Evolutionary conservation across 1,139 yeast species (phyloP).

Genomic region (Candida anutae): DNA sequence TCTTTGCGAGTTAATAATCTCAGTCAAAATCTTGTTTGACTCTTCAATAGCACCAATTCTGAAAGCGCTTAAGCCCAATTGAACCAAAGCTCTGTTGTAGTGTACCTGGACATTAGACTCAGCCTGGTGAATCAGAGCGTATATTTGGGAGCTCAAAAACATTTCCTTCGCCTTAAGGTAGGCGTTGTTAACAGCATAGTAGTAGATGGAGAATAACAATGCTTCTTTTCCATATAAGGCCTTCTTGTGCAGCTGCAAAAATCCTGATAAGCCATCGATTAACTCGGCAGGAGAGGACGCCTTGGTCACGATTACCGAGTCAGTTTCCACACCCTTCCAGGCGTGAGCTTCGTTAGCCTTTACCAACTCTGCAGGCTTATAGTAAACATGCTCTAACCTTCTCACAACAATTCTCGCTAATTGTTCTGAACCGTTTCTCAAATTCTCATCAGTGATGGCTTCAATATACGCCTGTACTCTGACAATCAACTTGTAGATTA

Average conservation of each 20-base stretch:
- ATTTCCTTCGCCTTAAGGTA: conserved; percentile 82
- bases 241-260: conserved; percentile 59
- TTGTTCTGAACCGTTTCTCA: conserved; percentile 46
- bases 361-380: conserved; percentile 78
- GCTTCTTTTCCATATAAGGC: conserved; percentile 75
- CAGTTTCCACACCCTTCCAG: conserved; percentile 44
- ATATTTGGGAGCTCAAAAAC: conserved; percentile 79
- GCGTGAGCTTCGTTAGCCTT: conserved; percentile 61
- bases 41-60: conserved; percentile 82
- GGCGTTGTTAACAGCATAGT: conserved; percentile 81
- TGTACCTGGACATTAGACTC: conserved; percentile 84
- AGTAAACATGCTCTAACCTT: conserved; percentile 89
- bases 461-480: conserved; percentile 86
- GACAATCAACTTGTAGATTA: conserved; percentile 66
- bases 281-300: conserved; percentile 34
- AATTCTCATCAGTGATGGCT: conserved; percentile 41
- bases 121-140: conserved; percentile 71
- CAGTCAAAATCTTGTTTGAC: conserved; percentile 81
- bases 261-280: conserved; percentile 57
- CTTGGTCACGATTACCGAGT: conserved; percentile 29
- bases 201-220: conserved; percentile 78
- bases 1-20: conserved; percentile 79
- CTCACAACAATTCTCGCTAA: conserved; percentile 72
- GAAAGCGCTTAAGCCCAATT: conserved; percentile 94
- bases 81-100: conserved; percentile 92